These are phyloP conservation scores for Clarireedia paspali DNA, from an alignment of 2,329 filamentous ascomycete species.

Conservation along the genomic window DNA sequence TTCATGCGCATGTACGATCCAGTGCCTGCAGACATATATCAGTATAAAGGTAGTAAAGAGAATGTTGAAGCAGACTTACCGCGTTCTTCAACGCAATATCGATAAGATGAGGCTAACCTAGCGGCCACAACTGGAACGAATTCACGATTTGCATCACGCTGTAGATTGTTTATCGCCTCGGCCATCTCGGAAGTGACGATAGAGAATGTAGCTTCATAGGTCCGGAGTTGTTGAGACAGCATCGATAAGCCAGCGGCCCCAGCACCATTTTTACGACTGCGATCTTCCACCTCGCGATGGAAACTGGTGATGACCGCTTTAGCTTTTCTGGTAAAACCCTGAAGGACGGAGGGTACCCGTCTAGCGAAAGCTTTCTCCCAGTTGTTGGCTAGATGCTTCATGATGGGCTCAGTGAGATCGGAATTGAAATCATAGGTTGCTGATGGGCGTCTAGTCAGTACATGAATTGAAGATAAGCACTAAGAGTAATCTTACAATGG, in stretches of 20 bases:
- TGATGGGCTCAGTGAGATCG: conserved; percentile 14
- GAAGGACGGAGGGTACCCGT: conserved; percentile 34
- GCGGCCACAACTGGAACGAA: conserved; percentile 41
- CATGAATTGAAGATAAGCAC: not conserved
- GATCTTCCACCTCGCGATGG: conserved; percentile 35
- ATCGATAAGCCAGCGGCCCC: conserved; percentile 34
- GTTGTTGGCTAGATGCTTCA: conserved; percentile 17
- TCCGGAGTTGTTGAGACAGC: conserved; percentile 35
- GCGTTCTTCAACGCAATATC: conserved; percentile 35
- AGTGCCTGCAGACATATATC: conserved; percentile 21
- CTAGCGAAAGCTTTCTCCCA: conserved; percentile 32
- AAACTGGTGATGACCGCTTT: conserved; percentile 32
- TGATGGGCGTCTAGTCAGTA: not conserved
- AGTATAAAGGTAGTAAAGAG: not conserved
- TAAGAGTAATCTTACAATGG: conserved; percentile 21
- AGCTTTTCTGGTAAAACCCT: conserved; percentile 29
- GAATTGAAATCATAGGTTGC: not conserved
- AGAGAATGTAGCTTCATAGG: conserved; percentile 35
- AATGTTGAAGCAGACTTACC: conserved; percentile 25
- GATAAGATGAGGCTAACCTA: conserved; percentile 41
- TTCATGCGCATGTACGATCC: conserved; percentile 48
- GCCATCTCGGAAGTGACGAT: conserved; percentile 30
- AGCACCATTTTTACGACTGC: conserved; percentile 32
- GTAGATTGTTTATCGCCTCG: conserved; percentile 34
- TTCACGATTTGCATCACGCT: conserved; percentile 45